Percentiles rank a stretch among this genome's conserved stretches.
phyloP scores from a whole-genome alignment of 148 eudicot species.

The Linanthus parryae region DNA sequence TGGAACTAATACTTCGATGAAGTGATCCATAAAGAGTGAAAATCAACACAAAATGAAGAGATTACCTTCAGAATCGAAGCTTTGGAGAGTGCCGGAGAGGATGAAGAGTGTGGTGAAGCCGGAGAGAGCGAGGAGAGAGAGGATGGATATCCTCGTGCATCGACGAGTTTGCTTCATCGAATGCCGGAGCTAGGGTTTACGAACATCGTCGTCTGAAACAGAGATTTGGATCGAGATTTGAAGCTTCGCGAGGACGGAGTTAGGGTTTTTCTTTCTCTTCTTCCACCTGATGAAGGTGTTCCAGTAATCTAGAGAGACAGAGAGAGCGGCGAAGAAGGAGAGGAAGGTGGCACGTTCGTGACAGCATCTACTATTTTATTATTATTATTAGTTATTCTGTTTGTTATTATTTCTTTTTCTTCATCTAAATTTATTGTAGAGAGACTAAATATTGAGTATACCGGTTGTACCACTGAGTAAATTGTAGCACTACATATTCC shows the following conservation, averaged over 20 bases:
- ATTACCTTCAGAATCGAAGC: conserved; percentile 43
- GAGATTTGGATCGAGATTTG: conserved; percentile 1
- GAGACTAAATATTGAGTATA: no score
- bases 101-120: conserved; percentile 58
- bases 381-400: neutral
- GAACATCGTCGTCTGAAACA: conserved; percentile 5
- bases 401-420: neutral
- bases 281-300: neutral
- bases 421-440: neutral
- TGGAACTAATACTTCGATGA: no score
- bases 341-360: conserved; percentile 25
- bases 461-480: no score
- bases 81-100: conserved; percentile 38
- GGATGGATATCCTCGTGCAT: conserved; percentile 87
- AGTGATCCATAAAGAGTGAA: no score
- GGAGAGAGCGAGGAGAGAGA: conserved; percentile 62
- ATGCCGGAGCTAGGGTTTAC: neutral
- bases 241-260: neutral
- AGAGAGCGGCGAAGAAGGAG: conserved; percentile 14
- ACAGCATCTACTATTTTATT: conserved; percentile 2
- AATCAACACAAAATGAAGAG: no score
- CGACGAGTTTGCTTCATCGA: conserved; percentile 61
- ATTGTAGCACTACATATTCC: no score
- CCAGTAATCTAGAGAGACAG: neutral
- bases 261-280: conserved; percentile 4